Percentiles rank a stretch among this genome's conserved stretches.
Evolutionary conservation across 441 rosid species (phyloP).

Genomic region (Bocquillonia castaneifolia): DNA sequence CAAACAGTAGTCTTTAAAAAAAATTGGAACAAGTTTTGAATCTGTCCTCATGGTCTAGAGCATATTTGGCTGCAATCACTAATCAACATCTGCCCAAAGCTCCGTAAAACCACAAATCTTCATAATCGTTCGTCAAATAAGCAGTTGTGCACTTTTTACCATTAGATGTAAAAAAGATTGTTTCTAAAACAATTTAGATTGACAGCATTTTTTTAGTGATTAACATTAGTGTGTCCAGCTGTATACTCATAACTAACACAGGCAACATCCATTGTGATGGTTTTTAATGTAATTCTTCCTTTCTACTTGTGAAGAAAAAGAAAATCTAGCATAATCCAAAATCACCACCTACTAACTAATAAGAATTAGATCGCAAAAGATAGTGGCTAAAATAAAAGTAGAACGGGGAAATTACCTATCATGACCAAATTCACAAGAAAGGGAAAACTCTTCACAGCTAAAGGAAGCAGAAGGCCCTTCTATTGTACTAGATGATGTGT

Average conservation of each 20-base stretch:
- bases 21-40: neutral
- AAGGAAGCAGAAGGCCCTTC: conserved; percentile 69
- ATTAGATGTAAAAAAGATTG: neutral
- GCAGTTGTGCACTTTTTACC: neutral
- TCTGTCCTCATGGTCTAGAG: neutral
- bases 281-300: neutral
- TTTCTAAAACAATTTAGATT: no score
- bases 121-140: neutral
- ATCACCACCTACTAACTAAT: neutral
- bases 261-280: neutral
- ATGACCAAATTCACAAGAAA: conserved; percentile 85
- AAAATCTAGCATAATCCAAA: neutral
- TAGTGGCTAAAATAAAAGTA: conserved; percentile 4
- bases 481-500: conserved; percentile 36
- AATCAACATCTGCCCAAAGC: neutral
- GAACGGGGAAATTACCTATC: conserved; percentile 51
- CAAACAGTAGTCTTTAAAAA: neutral
- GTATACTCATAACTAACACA: neutral
- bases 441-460: conserved; percentile 71
- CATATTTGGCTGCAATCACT: neutral
- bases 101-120: no score
- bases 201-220: no score
- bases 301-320: neutral
- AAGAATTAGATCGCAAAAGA: neutral
- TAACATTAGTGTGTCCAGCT: no score